Percentiles rank a stretch among this genome's conserved stretches.
phyloP scores from a whole-genome alignment of 441 rosid species.

The Populus hybrid region DNA sequence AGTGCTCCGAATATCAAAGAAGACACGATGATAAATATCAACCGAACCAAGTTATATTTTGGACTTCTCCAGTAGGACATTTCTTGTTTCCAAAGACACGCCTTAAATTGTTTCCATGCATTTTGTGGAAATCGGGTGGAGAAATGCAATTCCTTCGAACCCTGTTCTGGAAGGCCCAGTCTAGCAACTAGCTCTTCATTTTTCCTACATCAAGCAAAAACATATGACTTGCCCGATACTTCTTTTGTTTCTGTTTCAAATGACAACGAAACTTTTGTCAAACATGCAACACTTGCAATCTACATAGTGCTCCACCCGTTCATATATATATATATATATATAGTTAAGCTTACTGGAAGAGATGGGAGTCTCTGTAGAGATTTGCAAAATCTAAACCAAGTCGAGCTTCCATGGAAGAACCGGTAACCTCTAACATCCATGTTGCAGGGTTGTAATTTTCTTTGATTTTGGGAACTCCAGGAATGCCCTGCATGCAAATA shows the following conservation, averaged over 20 bases:
- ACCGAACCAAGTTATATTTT: slow-evolving; percentile 22
- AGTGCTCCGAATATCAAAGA: slow-evolving; percentile 25
- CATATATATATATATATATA: neutral
- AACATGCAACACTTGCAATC: neutral
- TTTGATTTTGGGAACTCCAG: slow-evolving; percentile 30
- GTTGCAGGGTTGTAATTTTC: slow-evolving; percentile 36
- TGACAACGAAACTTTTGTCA: neutral
- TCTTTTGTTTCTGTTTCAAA: neutral
- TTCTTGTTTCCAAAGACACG: slow-evolving; percentile 34
- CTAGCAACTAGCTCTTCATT: slow-evolving; percentile 24
- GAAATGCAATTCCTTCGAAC: slow-evolving; percentile 18
- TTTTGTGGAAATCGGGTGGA: slow-evolving; percentile 12
- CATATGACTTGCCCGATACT: neutral
- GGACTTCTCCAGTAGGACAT: slow-evolving; percentile 33
- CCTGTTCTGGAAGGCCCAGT: slow-evolving; percentile 7
- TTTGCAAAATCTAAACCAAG: slow-evolving; percentile 29
- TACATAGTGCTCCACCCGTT: neutral
- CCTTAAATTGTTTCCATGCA: slow-evolving; percentile 27
- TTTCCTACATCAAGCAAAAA: slow-evolving; percentile 8
- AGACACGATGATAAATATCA: slow-evolving; percentile 12
- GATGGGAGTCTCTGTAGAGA: slow-evolving; percentile 30
- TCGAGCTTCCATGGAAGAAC: slow-evolving; percentile 26
- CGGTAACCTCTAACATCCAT: slow-evolving; percentile 38
- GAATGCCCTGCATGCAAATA: slow-evolving; percentile 14
- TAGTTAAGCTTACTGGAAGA: slow-evolving; percentile 22